Percentiles rank a stretch among this genome's conserved stretches.
phyloP scores from a whole-genome alignment of 179 eudicot genomes.

The Silene coronaria region DNA sequence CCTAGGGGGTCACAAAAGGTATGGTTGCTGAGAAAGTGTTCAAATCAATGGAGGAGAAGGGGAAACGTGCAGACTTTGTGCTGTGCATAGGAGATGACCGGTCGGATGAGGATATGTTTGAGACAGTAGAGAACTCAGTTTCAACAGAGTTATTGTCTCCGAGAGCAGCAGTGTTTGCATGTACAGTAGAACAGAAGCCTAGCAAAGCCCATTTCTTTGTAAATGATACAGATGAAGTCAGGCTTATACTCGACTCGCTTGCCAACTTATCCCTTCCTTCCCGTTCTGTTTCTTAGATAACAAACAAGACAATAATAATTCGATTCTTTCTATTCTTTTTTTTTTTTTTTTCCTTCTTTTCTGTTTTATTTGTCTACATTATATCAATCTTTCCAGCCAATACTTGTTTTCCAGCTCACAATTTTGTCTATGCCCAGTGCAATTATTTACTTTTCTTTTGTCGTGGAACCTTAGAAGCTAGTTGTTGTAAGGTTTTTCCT shows the following conservation, averaged over 20 bases:
- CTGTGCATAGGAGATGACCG: slow-evolving; percentile 82
- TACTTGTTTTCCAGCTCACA: not conserved
- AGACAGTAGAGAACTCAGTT: slow-evolving; percentile 49
- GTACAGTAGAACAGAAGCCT: slow-evolving; percentile 88
- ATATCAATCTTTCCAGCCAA: not conserved
- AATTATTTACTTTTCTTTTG: no score
- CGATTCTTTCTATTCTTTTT: slow-evolving; percentile 6
- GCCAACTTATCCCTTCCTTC: slow-evolving; percentile 59
- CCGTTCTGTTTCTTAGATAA: slow-evolving; percentile 31
- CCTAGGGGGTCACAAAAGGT: slow-evolving; percentile 74
- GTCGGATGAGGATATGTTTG: slow-evolving; percentile 95
- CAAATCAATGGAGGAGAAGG: slow-evolving; percentile 53
- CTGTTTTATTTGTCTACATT: not conserved
- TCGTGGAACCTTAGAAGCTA: no score
- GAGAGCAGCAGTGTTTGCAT: slow-evolving; percentile 57
- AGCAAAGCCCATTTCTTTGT: slow-evolving; percentile 83
- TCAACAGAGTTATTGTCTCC: slow-evolving; percentile 49
- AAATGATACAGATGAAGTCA: slow-evolving; percentile 68
- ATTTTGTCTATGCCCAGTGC: not conserved
- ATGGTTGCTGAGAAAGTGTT: slow-evolving; percentile 68
- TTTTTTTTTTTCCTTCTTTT: not conserved
- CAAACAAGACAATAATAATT: not conserved
- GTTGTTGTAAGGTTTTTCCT: no score
- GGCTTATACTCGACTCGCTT: slow-evolving; percentile 56
- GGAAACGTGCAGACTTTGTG: slow-evolving; percentile 68